Base-by-base conservation (phyloP, 805 yeast genomes). In the Starmerella kuoi region DNA sequence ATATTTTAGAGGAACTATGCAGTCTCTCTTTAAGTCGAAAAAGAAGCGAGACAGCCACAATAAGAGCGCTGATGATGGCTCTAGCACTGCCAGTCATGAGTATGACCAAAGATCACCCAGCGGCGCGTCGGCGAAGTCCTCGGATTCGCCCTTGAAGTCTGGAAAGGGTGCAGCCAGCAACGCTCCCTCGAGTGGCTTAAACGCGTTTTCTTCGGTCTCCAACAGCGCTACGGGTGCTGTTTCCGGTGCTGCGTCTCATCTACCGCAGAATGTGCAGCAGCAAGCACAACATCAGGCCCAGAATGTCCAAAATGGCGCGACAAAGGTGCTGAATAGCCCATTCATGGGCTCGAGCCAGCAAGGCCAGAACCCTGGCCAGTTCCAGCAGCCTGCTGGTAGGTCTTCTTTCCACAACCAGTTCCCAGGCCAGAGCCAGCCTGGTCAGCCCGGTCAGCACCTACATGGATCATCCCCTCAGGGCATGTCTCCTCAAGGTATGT, bases 21-120 rank as follows among this genome's bases (percentile, higher is more conserved):
- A 44, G 41, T 35, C 48, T 36, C 39, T 44, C 31, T 46, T 44
- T 24, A 54, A 54, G 45, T 49, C 51, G 31, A 44, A 49, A 38
- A 53, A 53, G 45, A 51, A 47, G 44, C 52, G 58, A 30, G 55
- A 50, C 31, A 51, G 54, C 43, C 47, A 37, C 34, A 36, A 23
- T 32, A 48, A 40, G 40, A 39, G 37, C 22, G 35, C 27, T n/a
- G 50, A 47, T 27, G 44, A 25, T 18, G 42, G 40, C 34, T 23
- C 46, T 17, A 39, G 41, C 28, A 36, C 38, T 9, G 32, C 40
- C 31, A 28, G 40, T 25, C 45, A 32, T 21, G 44, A 36, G 15
- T 33, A n/a, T 15, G 41, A 45, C 33, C 47, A 39, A 37, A 44
- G 44, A 26, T 42, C 51, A n/a, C 45, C 48, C 19, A 42, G 49